A percentile compares a stretch with the other conserved stretches of the same genome.
Evolutionary conservation across 495 filamentous ascomycete species (phyloP).

Genomic region (Penicillium diatomitis): DNA sequence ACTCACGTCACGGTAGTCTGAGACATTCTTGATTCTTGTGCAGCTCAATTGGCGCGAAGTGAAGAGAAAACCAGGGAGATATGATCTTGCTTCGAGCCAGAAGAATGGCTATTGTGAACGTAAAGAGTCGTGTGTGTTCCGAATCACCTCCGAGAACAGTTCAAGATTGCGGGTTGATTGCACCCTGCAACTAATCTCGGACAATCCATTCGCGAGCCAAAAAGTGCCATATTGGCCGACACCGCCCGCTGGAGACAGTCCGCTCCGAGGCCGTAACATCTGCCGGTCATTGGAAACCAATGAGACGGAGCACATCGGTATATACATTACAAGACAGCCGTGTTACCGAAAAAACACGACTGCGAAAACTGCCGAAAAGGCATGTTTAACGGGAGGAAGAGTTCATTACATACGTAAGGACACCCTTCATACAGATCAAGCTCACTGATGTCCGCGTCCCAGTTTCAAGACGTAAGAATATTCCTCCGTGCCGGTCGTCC

Average conservation of each 20-base stretch:
- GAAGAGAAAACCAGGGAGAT: neutral
- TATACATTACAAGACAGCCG: too few relatives aligned
- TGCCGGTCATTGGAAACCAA: too few relatives aligned
- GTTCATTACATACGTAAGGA: too few relatives aligned
- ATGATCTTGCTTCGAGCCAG: neutral
- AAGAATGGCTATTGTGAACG: neutral
- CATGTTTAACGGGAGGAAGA: too few relatives aligned
- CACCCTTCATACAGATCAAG: too few relatives aligned
- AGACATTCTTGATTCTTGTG: slow-evolving; percentile 23
- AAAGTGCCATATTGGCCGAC: slow-evolving; percentile 18
- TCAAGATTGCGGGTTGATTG: slow-evolving; percentile 12
- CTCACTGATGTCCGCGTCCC: too few relatives aligned
- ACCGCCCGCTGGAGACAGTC: slow-evolving; percentile 7
- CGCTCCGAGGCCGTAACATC: too few relatives aligned
- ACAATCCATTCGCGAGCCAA: slow-evolving; percentile 16
- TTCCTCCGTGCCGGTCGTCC: slow-evolving; percentile 27
- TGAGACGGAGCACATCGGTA: too few relatives aligned
- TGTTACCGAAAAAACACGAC: too few relatives aligned
- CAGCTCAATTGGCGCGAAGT: slow-evolving; percentile 3
- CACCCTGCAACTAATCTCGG: slow-evolving; percentile 9
- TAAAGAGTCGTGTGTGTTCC: slow-evolving; percentile 1
- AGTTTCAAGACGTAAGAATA: slow-evolving; percentile 23
- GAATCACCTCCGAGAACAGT: slow-evolving; percentile 3
- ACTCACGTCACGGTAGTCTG: slow-evolving; percentile 31
- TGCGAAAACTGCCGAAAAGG: too few relatives aligned